A percentile compares a stretch with the other conserved stretches of the same genome.
phyloP scores from a whole-genome alignment of 2,329 filamentous ascomycete species.

The Coleophoma cylindrospora region DNA sequence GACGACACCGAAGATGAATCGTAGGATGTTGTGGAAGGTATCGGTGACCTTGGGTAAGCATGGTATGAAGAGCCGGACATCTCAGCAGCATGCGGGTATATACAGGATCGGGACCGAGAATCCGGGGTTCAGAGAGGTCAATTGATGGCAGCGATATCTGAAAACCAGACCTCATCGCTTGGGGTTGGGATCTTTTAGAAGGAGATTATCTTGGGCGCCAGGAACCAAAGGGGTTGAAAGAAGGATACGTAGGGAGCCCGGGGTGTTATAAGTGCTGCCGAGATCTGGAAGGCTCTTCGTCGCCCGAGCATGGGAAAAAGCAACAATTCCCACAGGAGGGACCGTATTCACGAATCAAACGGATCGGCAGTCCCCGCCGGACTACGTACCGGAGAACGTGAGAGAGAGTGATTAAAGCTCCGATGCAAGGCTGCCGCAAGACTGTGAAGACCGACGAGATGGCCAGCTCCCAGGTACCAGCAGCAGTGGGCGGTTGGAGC shows the following conservation, averaged over 20 bases:
- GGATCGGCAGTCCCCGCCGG: slow-evolving; percentile 19
- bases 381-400: slow-evolving; percentile 18
- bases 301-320: slow-evolving; percentile 12
- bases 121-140: too few species aligned
- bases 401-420: slow-evolving; percentile 21
- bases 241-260: background rate
- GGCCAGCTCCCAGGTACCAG: slow-evolving; percentile 14
- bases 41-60: slow-evolving; percentile 55
- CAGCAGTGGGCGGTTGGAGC: slow-evolving; percentile 22
- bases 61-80: slow-evolving; percentile 55
- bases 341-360: slow-evolving; percentile 12
- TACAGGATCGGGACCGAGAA: too few species aligned
- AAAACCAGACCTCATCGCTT: too few species aligned
- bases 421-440: slow-evolving; percentile 18
- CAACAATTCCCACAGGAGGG: slow-evolving; percentile 5
- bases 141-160: too few species aligned
- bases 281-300: slow-evolving; percentile 1
- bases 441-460: background rate
- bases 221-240: slow-evolving; percentile 3
- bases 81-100: slow-evolving; percentile 7
- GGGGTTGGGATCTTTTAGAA: too few species aligned
- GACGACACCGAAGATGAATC: slow-evolving; percentile 61
- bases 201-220: background rate
- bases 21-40: slow-evolving; percentile 56
- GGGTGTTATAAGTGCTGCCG: background rate